These are phyloP conservation scores for Candida rishiriensis DNA, from an alignment of 805 yeast genomes.

Conservation along the genomic window DNA sequence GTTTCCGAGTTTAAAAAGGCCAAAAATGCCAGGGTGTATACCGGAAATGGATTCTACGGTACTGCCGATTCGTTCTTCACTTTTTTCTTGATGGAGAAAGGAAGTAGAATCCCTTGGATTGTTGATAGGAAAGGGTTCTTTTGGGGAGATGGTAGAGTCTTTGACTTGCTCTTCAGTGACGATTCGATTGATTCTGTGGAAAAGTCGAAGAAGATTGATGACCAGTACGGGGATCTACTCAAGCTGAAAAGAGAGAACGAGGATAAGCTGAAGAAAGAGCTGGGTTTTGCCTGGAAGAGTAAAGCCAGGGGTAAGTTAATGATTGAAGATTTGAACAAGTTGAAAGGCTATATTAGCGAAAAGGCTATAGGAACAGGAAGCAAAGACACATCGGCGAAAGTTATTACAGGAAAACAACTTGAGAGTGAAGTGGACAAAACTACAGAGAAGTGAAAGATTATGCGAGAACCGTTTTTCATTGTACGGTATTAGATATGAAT, in stretches of 20 bases:
- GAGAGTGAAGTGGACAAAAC: no score
- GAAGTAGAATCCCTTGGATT: conserved; percentile 58
- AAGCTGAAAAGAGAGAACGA: conserved; percentile 43
- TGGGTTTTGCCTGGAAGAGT: conserved; percentile 58
- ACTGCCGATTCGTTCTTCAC: conserved; percentile 74
- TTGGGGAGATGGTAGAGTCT: conserved; percentile 89
- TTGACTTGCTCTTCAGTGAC: conserved; percentile 76
- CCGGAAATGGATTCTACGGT: conserved; percentile 86
- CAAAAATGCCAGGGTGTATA: conserved; percentile 65
- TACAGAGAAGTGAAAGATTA: no score
- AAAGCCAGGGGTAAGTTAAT: conserved; percentile 42
- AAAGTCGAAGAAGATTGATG: conserved; percentile 33
- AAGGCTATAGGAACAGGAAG: background rate
- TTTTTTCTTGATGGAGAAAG: conserved; percentile 62
- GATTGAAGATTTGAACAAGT: conserved; percentile 37
- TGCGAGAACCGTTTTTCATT: no score
- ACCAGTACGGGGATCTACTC: conserved; percentile 26
- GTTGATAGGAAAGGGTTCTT: conserved; percentile 85
- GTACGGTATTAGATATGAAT: no score
- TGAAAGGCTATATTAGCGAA: conserved; percentile 17
- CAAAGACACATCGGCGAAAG: no score
- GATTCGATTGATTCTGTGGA: conserved; percentile 76
- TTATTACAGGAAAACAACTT: no score
- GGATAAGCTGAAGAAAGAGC: conserved; percentile 45
- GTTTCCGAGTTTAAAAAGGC: conserved; percentile 50